These are phyloP conservation scores for Wickerhamomyces sp. DNA, from an alignment of 1,139 yeast genomes.

Conservation along the genomic window DNA sequence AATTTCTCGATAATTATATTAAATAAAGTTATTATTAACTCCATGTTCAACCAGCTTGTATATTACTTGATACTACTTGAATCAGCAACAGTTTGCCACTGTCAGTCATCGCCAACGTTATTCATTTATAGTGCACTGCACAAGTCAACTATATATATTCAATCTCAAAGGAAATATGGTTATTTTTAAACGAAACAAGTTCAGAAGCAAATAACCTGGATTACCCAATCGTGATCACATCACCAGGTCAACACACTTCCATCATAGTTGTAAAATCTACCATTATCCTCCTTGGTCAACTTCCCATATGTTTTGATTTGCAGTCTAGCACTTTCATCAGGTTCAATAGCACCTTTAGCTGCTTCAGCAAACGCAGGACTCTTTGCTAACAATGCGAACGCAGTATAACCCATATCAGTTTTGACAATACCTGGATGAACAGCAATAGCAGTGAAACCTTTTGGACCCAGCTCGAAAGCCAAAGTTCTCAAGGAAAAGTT, in stretches of 20 bases:
- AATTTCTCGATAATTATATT: too few relatives aligned
- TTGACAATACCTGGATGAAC: slow-evolving; percentile 31
- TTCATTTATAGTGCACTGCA: too few relatives aligned
- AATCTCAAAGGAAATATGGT: too few relatives aligned
- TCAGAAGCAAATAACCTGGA: too few relatives aligned
- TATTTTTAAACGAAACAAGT: too few relatives aligned
- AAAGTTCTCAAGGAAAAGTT: slow-evolving; percentile 24
- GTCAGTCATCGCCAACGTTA: too few relatives aligned
- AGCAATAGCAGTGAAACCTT: slow-evolving; percentile 25
- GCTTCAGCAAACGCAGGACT: background rate
- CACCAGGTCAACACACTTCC: background rate
- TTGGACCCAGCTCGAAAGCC: slow-evolving; percentile 21
- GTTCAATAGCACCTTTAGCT: background rate
- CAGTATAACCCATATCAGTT: slow-evolving; percentile 24
- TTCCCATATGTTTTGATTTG: background rate
- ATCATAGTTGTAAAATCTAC: slow-evolving; percentile 3
- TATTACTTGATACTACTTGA: too few relatives aligned
- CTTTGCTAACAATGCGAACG: too few relatives aligned
- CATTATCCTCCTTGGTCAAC: slow-evolving; percentile 2
- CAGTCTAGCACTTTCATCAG: slow-evolving; percentile 1
- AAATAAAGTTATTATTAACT: too few relatives aligned
- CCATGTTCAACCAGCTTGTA: too few relatives aligned
- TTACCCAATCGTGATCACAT: background rate
- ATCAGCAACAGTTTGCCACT: too few relatives aligned
- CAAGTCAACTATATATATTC: too few relatives aligned